A percentile compares a stretch with the other conserved stretches of the same genome.
Conservation (phyloP, 2,329 filamentous ascomycete species). For the Dothiorella sarmentorum region DNA sequence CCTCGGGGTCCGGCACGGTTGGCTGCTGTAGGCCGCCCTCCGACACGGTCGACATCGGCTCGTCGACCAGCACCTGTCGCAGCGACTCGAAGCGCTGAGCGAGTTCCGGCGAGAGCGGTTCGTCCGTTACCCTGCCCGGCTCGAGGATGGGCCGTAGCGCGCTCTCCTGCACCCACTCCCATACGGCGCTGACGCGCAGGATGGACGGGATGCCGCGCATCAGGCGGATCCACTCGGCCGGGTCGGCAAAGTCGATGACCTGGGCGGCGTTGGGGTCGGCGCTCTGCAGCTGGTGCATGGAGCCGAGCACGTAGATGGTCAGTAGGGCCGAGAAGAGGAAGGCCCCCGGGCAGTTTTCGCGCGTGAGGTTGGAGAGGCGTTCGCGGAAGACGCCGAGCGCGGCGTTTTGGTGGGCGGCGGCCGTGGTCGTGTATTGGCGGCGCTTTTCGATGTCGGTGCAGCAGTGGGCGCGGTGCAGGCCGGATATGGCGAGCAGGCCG, state of each 20-base stretch:
- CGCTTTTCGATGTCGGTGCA: constrained; percentile 1
- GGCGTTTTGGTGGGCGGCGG: not conserved
- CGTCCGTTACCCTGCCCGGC: not conserved
- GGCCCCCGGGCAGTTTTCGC: constrained; percentile 13
- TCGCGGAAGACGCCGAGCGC: constrained; percentile 14
- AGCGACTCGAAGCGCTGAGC: constrained; percentile 2
- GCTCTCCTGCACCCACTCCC: constrained; percentile 10
- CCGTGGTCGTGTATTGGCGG: not conserved
- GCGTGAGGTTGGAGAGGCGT: constrained; percentile 11
- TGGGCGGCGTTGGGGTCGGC: not conserved
- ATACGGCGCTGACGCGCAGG: constrained; percentile 8
- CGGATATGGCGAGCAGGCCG: constrained; percentile 42
- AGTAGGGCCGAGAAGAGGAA: constrained; percentile 16
- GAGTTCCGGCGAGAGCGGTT: not conserved
- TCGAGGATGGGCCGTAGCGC: constrained; percentile 10
- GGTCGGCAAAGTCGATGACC: constrained; percentile 6
- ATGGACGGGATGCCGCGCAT: constrained; percentile 15
- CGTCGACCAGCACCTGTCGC: constrained; percentile 1
- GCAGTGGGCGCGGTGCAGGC: constrained; percentile 41
- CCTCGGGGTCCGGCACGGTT: constrained; percentile 3
- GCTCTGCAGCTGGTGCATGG: constrained; percentile 8
- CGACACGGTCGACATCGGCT: not conserved
- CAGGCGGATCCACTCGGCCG: constrained; percentile 10
- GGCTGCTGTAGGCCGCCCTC: not conserved
- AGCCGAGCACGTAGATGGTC: constrained; percentile 4